Conservation (phyloP, 2,329 filamentous ascomycete genomes). For the Alternaria gansuensis region DNA sequence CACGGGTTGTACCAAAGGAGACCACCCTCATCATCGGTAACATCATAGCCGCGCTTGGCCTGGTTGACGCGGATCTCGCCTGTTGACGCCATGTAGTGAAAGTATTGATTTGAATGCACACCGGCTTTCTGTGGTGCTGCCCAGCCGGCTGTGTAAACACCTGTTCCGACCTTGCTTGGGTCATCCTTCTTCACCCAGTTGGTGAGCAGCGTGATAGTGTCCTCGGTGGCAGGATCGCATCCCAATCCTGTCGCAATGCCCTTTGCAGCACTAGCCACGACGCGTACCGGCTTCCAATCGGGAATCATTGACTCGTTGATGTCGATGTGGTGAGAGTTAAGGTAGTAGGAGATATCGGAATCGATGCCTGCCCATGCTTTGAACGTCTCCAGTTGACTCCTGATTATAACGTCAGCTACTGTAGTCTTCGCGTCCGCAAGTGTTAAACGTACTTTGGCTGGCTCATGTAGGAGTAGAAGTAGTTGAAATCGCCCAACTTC, state of each 20-base stretch:
- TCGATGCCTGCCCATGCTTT: slow-evolving; percentile 92
- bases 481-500: slow-evolving; percentile 91
- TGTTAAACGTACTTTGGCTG: slow-evolving; percentile 62
- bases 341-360: slow-evolving; percentile 93
- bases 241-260: slow-evolving; percentile 82
- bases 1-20: slow-evolving; percentile 88
- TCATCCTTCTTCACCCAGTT: slow-evolving; percentile 82
- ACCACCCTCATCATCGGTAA: slow-evolving; percentile 79
- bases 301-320: slow-evolving; percentile 92
- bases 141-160: slow-evolving; percentile 93
- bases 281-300: slow-evolving; percentile 78
- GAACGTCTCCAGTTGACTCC: slow-evolving; percentile 92
- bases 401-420: slow-evolving; percentile 76
- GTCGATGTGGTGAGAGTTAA: slow-evolving; percentile 94
- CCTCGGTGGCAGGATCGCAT: slow-evolving; percentile 82
- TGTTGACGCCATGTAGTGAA: slow-evolving; percentile 86
- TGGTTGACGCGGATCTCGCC: slow-evolving; percentile 92
- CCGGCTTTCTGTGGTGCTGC: slow-evolving; percentile 91
- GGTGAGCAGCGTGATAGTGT: slow-evolving; percentile 90
- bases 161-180: slow-evolving; percentile 76
- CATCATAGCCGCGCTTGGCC: slow-evolving; percentile 92
- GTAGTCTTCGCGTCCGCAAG: slow-evolving; percentile 51
- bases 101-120: slow-evolving; percentile 97
- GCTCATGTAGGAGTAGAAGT: slow-evolving; percentile 97
- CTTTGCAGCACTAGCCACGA: slow-evolving; percentile 78